These are phyloP conservation scores for Annulohypoxylon moriforme DNA, from an alignment of 495 filamentous ascomycete species.

Conservation along the genomic window DNA sequence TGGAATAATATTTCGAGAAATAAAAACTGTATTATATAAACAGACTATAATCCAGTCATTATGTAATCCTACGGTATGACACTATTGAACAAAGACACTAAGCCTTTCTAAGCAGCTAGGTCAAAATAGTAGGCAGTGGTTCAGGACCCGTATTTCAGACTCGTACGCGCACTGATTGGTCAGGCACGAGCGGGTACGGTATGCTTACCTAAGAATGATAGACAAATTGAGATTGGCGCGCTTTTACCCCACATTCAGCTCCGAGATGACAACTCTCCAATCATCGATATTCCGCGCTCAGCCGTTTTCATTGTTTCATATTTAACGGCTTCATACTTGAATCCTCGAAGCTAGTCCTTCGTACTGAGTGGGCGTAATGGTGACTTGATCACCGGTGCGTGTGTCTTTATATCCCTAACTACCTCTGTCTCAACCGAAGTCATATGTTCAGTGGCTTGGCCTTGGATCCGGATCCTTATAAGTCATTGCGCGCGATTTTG, in stretches of 20 bases:
- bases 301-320: background rate
- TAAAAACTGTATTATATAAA: too few species aligned
- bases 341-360: constrained; percentile 12
- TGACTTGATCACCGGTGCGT: background rate
- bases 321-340: background rate
- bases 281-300: background rate
- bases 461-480: background rate
- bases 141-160: too few species aligned
- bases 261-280: constrained; percentile 6
- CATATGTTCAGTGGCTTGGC: background rate
- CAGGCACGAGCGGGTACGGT: too few species aligned
- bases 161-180: too few species aligned
- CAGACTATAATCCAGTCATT: too few species aligned
- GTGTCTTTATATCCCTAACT: background rate
- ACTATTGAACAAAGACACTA: too few species aligned
- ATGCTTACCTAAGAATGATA: background rate
- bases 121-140: too few species aligned
- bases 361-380: background rate
- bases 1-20: too few species aligned
- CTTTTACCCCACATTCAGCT: constrained; percentile 27
- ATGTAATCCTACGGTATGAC: too few species aligned
- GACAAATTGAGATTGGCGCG: constrained; percentile 10
- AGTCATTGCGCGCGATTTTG: background rate
- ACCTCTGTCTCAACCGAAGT: background rate
- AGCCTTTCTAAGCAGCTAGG: too few species aligned